Base-by-base conservation (phyloP, 306 rosid genomes). In the Cucumis cinereus region DNA sequence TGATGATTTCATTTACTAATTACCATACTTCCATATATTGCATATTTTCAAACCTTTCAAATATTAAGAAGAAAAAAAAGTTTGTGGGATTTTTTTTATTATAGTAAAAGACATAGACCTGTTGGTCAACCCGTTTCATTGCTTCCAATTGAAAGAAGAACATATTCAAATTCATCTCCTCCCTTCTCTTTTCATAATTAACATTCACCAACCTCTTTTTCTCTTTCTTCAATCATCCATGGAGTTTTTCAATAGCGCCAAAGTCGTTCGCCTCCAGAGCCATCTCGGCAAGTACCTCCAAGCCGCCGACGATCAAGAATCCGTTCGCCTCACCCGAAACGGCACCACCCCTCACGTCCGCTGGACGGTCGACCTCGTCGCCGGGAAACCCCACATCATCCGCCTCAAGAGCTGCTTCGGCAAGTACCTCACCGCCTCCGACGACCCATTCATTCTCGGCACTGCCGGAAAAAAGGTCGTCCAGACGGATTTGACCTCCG, bases 321-420 rank as follows among this genome's bases (percentile, higher is more conserved):
- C 85, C 8, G 78, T 77, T 15, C 82, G 77, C 11, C 88, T 73
- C 33, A 75, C 23, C 73, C 60, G 78, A 7, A 58, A 81, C 54
- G 75, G 79, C 19, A 23, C 72, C 56, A 50, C 80, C 14, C 63
- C 41, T 15, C 77, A 69, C 59, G 77, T 76, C 17, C 61, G 55
- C 13, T 84, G 88, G 85, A 76, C 77, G 35, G 81, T 81, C 59
- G 88, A 84, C 83, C 79, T 80, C 26, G 78, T 85, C 36, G 59
- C 52, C 35, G 79, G 68, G 8, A 58, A 79, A 24, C 63, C 81
- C 55, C 84, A 82, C 26, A 71, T 73, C 45, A 40, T 85, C 52
- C 83, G 71, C n/a, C 75, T 85, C 22, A 79, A 30, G 79, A 82
- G 85, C 82, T 85, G 84, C 78, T 67, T 55, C 49, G 83, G 85